A percentile compares a stretch with the other conserved stretches of the same genome.
Conservation (phyloP, 2,329 filamentous ascomycete species). For the Trichoderma pleuroti region DNA sequence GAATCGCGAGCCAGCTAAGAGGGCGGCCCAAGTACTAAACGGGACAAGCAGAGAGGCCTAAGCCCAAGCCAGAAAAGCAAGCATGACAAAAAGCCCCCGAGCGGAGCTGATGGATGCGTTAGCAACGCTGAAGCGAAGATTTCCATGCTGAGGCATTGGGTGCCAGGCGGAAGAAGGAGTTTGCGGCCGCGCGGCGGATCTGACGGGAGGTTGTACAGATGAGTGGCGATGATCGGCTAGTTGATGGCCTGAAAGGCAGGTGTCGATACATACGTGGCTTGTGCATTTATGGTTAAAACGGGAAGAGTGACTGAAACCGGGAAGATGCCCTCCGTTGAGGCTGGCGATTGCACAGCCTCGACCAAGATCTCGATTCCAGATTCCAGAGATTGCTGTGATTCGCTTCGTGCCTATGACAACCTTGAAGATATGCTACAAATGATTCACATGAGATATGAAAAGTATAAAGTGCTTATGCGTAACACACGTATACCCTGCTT, state of each 20-base stretch:
- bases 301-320: background rate
- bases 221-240: background rate
- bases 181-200: background rate
- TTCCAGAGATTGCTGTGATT: background rate
- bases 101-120: background rate
- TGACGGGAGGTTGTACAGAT: too few species aligned
- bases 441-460: background rate
- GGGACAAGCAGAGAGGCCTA: constrained; percentile 3
- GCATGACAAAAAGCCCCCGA: constrained; percentile 1
- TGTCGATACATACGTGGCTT: background rate
- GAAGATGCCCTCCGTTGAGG: background rate
- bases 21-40: background rate
- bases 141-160: background rate
- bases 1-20: background rate
- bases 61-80: background rate
- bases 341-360: constrained; percentile 3
- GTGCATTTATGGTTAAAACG: background rate
- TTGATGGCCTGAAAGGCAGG: background rate
- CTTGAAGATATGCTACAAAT: background rate
- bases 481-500: background rate
- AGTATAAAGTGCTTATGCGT: background rate
- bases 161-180: background rate
- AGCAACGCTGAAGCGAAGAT: background rate
- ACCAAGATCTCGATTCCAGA: background rate
- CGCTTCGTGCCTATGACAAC: background rate